Base-by-base conservation (phyloP, 225 moss, liverwort and hornwort genomes). In the Marchantia paleacea region DNA sequence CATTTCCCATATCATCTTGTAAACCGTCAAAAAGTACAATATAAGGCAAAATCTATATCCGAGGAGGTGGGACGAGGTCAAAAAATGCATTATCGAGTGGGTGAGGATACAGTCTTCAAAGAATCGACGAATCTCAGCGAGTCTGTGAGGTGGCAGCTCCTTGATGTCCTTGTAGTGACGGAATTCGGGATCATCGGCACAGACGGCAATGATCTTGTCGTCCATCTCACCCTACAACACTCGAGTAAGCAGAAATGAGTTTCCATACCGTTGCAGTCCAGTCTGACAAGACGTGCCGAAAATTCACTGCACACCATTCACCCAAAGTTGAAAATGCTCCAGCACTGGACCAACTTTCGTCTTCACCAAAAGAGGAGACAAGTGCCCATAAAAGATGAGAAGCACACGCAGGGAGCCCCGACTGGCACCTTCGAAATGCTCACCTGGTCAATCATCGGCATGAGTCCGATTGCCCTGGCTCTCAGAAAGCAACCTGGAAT, bases 391-490 rank as follows among this genome's bases (percentile, higher is more conserved):
- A 39, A 2, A 2, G 5, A 39, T 39, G 39, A 39, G 39, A 39
- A 39, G n/a, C 39, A 39, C 2, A 39, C 3, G 5, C 39, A 5
- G 39, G 39, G 2, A 39, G 39, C 39, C 39, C 5, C 39, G 39
- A 39, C 39, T 39, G 39, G 39, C 39, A 39, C 39, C 3, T 39
- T 39, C 5, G 39, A 39, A 47, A 70, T 18, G 53, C 28, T 55
- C 70, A 88, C 88, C 83, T 89, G 89, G 48, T 89, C 89, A 66
- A 89, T 89, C 89, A 89, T 89, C 30, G 89, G 89, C 89, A 89
- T 89, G 31, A 89, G 86, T 24, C 89, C 89, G 61, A 89, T 89
- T 22, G 89, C 89, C 67, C 83, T 85, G 8, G 89, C 89, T 57
- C 89, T 84, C 18, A 89, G 79, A 62, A 89, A 89, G 62, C 86